A percentile compares a stretch with the other conserved stretches of the same genome.
phyloP scores from a whole-genome alignment of 306 rosid genomes.

The Pyrus betulifolia region DNA sequence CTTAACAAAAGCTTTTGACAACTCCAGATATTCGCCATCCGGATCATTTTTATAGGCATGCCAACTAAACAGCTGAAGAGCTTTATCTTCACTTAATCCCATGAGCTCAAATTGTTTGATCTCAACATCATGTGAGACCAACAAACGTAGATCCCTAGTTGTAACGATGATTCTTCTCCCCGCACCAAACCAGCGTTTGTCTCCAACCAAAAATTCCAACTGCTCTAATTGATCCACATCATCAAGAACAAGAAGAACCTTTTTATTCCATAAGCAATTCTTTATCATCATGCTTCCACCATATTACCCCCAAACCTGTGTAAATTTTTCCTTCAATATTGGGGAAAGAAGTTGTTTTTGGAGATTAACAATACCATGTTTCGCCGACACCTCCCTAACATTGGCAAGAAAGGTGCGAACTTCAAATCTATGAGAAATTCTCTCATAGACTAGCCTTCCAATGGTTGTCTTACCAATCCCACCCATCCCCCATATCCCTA shows the following conservation, averaged over 20 bases:
- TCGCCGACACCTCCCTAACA: not conserved
- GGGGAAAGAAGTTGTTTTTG: conserved; percentile 15
- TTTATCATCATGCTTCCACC: no score
- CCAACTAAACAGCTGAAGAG: conserved; percentile 6
- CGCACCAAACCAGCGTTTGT: not conserved
- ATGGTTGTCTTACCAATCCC: no score
- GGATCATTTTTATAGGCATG: not conserved
- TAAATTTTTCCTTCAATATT: not conserved
- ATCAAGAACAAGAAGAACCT: conserved; percentile 2
- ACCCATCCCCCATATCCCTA: not conserved
- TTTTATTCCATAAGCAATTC: conserved; percentile 9
- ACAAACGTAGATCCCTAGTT: conserved; percentile 14
- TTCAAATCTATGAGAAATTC: not conserved
- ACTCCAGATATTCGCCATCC: not conserved
- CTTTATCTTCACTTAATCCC: not conserved
- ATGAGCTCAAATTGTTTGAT: not conserved
- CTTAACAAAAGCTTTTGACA: not conserved
- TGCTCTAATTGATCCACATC: conserved; percentile 26
- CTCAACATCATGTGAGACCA: not conserved
- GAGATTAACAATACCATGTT: conserved; percentile 2
- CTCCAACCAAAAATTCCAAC: conserved; percentile 12
- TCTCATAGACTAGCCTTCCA: no score
- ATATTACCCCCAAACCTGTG: not conserved
- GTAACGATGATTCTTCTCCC: conserved; percentile 42
- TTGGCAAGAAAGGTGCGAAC: not conserved